Base-by-base conservation (phyloP, 768 basidiomycete genomes). In the Cystobasidiopsis lactophilus region DNA sequence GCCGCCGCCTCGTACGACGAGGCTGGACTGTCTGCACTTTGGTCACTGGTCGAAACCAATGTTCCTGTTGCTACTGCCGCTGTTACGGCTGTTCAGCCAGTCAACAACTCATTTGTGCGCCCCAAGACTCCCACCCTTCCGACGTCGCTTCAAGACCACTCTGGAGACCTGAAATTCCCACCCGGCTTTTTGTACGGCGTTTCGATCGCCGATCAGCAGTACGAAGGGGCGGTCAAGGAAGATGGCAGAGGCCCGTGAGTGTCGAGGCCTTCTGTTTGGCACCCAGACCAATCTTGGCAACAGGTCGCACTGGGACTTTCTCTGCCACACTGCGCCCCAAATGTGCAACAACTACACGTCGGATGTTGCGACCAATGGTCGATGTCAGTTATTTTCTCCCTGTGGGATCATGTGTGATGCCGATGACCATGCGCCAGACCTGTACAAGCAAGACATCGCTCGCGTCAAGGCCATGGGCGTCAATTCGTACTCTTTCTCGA, bases 401-500 rank as follows among this genome's bases (percentile, higher is more conserved):
- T n/a, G n/a, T n/a, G n/a, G n/a, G n/a, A n/a, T n/a, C n/a, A n/a
- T n/a, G n/a, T n/a, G n/a, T n/a, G n/a, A n/a, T n/a, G n/a, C n/a
- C n/a, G n/a, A n/a, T 13, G 51, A 56, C 35, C 24, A 37, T 41
- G 31, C 21, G 13, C 33, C 31, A 14, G 47, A 47, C 24, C 29
- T 26, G 16, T 50, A 35, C 31, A 53, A 39, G 29, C n/a, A 52
- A 10, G 55, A 56, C 27, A 23, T 56, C 18, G 59, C 72, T 1
- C 64, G 75, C n/a, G 66, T 72, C 4, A 71, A 72, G 46, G 71
- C 73, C 1, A 64, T 75, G 30, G 75, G 74, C 24, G 63, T 73
- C 18, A 76, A 73, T 53, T 71, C 72, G 3, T 72, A 74, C 59
- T 74, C 73, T 5, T 72, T 75, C 57, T 74, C 73, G 0, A 68